Conservation (phyloP, 2,329 filamentous ascomycete genomes). For the Aspergillus clavatus region DNA sequence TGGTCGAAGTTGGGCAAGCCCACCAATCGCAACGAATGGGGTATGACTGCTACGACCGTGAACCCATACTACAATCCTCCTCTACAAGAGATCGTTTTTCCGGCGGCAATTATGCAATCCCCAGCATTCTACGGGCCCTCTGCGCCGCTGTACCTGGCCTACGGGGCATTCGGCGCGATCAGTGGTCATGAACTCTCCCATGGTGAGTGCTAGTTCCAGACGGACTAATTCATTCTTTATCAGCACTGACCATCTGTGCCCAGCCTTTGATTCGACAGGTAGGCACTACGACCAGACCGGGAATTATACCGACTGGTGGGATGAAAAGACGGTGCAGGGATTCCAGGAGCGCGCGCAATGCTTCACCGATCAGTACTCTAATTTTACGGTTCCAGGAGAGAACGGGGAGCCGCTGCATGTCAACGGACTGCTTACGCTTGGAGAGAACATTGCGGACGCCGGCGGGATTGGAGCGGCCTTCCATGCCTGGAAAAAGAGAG, state of each 20-base stretch:
- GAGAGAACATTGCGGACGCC: conserved; percentile 68
- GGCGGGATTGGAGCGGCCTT: conserved; percentile 61
- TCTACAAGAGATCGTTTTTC: conserved; percentile 65
- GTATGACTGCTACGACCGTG: conserved; percentile 56
- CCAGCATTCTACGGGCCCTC: conserved; percentile 58
- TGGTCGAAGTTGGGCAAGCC: conserved; percentile 59
- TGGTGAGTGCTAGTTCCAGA: conserved; percentile 30
- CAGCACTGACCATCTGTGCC: no score
- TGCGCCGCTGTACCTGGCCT: conserved; percentile 61
- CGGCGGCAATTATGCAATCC: conserved; percentile 65
- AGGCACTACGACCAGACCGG: conserved; percentile 61
- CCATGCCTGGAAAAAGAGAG: conserved; percentile 60
- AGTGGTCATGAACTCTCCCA: conserved; percentile 67
- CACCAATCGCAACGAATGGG: conserved; percentile 57
- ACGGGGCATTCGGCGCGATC: conserved; percentile 64
- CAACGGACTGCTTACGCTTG: conserved; percentile 59
- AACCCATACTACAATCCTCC: conserved; percentile 63
- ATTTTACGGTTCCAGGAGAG: conserved; percentile 55
- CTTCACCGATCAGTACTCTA: conserved; percentile 63
- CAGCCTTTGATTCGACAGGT: conserved; percentile 62
- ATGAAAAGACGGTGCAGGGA: conserved; percentile 52
- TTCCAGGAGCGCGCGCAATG: conserved; percentile 60
- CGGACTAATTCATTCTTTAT: no score
- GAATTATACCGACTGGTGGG: conserved; percentile 65
- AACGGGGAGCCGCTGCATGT: conserved; percentile 56